A percentile compares a stretch with the other conserved stretches of the same genome.
phyloP scores from a whole-genome alignment of 371 early-diverging fungal species.

The Rhizopus stolonifer region DNA sequence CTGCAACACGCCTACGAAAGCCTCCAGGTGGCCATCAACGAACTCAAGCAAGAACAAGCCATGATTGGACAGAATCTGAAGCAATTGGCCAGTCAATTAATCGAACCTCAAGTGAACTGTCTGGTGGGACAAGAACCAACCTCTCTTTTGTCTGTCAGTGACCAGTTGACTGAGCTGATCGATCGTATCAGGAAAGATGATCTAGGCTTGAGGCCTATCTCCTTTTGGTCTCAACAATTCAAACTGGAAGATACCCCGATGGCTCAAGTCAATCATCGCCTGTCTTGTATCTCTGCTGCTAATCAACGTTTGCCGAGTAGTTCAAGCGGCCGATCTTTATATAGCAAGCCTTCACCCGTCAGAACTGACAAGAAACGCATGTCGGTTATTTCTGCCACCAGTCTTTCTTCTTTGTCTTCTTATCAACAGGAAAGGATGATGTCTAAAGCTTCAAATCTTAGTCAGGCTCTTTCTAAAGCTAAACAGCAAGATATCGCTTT shows the following conservation, averaged over 20 bases:
- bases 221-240: conserved; percentile 4
- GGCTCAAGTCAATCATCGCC: background rate
- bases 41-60: conserved; percentile 43
- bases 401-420: conserved; percentile 47
- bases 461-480: conserved; percentile 26
- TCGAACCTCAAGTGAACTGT: conserved; percentile 47
- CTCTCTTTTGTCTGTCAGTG: conserved; percentile 38
- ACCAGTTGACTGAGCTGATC: conserved; percentile 37
- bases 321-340: conserved; percentile 4
- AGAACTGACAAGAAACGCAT: conserved; percentile 35
- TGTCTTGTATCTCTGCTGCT: conserved; percentile 19
- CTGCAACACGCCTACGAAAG: conserved; percentile 48
- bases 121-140: conserved; percentile 36
- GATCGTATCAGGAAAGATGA: conserved; percentile 37
- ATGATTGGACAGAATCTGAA: conserved; percentile 34
- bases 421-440: conserved; percentile 52
- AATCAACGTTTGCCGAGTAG: conserved; percentile 19
- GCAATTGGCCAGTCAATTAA: conserved; percentile 22
- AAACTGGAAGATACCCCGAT: background rate
- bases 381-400: conserved; percentile 41
- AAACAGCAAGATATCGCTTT: background rate
- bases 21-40: conserved; percentile 36
- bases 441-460: conserved; percentile 36
- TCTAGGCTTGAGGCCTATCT: conserved; percentile 22
- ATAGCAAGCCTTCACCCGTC: background rate